Base-by-base conservation (phyloP, 2,329 filamentous ascomycete genomes). In the Beauveria sp. region DNA sequence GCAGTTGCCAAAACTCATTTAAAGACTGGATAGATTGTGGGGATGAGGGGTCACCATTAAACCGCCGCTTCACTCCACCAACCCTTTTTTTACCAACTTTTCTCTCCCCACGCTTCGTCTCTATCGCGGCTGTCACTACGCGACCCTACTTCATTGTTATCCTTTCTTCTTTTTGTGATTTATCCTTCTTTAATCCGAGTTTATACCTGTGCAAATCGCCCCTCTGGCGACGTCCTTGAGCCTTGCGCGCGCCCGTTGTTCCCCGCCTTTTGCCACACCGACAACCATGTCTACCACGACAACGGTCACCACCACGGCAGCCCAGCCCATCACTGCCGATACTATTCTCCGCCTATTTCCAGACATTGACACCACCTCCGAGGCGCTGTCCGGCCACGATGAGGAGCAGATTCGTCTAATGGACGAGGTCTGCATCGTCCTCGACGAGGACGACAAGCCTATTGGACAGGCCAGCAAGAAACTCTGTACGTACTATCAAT, bases 381-480 rank as follows among this genome's bases (percentile, higher is more conserved):
- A 85, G 58, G 91, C 91, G 63, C 83, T 98, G 50, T 88, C 88
- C 62, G 95, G 93, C 57, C 96, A 98, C 79, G 93, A 98, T 79
- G 93, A 90, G 74, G 93, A 98, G 80, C 95, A 99, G 79, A 96
- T 97, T 70, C 88, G 93, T 56, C 79, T 99, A 70, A 99, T 99
- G 95, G 93, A 99, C 71, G 95, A 98, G 80, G 89, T 97, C 55
- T 99, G 95, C 83, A 98, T 99, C 73, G 95, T 99, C 20, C 80
- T 96, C 52, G 93, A 98, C 75, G 87, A 96, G 70, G 85, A 98
- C 70, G 95, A 98, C 75, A 80, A 86, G 69, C 93, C 93, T 34
- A 96, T 99, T 74, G 95, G 95, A 65, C 96, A 91, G 67, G 93
- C 91, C 57, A 96, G 90, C 86, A 98, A 99, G 85, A 99, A 99